A percentile compares a stretch with the other conserved stretches of the same genome.
Evolutionary conservation across 352 stramenopile species (phyloP).

Genomic region (Phytophthora sp.): DNA sequence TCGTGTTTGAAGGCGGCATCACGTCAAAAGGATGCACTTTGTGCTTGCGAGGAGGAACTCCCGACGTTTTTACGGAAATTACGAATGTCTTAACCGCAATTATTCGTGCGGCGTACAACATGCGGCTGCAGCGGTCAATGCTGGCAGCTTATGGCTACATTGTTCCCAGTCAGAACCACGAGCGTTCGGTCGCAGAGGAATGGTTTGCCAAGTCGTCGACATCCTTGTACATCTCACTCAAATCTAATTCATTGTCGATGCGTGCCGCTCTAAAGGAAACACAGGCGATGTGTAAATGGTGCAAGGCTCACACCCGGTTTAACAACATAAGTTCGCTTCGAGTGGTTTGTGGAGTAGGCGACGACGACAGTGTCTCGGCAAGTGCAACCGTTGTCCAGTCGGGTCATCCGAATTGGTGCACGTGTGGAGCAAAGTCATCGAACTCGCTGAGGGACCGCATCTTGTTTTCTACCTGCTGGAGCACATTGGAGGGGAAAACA

Average conservation of each 20-base stretch:
- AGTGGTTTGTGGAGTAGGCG: constrained; percentile 36
- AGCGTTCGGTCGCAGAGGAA: constrained; percentile 78
- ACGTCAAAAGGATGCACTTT: constrained; percentile 80
- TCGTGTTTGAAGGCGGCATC: constrained; percentile 86
- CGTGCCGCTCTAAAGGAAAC: constrained; percentile 82
- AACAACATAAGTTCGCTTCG: constrained; percentile 87
- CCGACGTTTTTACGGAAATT: constrained; percentile 73
- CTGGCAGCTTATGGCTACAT: constrained; percentile 69
- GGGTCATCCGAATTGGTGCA: constrained; percentile 50
- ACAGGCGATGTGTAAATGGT: constrained; percentile 84
- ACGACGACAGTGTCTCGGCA: constrained; percentile 20
- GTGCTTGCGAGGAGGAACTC: constrained; percentile 73
- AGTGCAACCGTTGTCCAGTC: constrained; percentile 41
- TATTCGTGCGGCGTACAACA: constrained; percentile 81
- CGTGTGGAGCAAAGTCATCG: constrained; percentile 68
- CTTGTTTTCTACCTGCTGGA: constrained; percentile 89
- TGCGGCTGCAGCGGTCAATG: constrained; percentile 72
- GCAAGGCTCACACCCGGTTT: constrained; percentile 81
- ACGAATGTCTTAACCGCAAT: constrained; percentile 63
- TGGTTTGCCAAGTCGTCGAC: constrained; percentile 84
- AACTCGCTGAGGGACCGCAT: constrained; percentile 69
- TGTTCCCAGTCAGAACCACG: constrained; percentile 49
- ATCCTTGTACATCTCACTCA: constrained; percentile 85
- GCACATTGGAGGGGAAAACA: constrained; percentile 70
- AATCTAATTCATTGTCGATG: constrained; percentile 88